Conservation (phyloP, 805 yeast genomes). For the Kuraishia ogatae region DNA sequence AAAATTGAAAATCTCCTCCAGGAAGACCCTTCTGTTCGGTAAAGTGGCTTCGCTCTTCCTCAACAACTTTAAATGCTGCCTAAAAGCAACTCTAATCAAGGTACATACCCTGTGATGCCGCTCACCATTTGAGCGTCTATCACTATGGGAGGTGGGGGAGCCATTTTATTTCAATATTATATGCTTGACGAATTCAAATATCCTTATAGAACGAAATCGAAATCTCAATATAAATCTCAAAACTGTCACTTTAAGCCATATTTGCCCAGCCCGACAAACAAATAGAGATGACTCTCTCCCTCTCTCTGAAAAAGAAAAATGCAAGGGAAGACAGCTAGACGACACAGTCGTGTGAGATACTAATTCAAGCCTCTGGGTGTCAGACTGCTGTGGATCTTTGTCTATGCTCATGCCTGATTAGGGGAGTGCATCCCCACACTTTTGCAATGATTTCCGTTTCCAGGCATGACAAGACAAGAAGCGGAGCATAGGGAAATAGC, state of each 20-base stretch:
- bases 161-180: slow-evolving; percentile 20
- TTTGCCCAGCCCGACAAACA: background rate
- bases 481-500: background rate
- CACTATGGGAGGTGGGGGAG: slow-evolving; percentile 59
- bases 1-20: too few species aligned
- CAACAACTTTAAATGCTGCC: too few species aligned
- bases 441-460: background rate
- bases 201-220: background rate
- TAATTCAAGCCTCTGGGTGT: background rate
- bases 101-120: slow-evolving; percentile 56
- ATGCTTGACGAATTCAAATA: background rate
- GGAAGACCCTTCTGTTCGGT: too few species aligned
- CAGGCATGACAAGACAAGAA: background rate
- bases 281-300: background rate
- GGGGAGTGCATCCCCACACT: background rate
- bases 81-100: background rate
- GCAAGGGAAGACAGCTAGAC: slow-evolving; percentile 11
- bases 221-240: background rate
- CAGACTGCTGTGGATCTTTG: background rate
- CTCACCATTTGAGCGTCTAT: slow-evolving; percentile 64
- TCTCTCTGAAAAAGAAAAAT: slow-evolving; percentile 12
- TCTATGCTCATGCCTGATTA: background rate
- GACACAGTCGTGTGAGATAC: background rate
- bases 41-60: too few species aligned
- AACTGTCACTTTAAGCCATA: background rate